Conservation (phyloP, 2,329 filamentous ascomycete genomes). For the Claviceps purpurea region DNA sequence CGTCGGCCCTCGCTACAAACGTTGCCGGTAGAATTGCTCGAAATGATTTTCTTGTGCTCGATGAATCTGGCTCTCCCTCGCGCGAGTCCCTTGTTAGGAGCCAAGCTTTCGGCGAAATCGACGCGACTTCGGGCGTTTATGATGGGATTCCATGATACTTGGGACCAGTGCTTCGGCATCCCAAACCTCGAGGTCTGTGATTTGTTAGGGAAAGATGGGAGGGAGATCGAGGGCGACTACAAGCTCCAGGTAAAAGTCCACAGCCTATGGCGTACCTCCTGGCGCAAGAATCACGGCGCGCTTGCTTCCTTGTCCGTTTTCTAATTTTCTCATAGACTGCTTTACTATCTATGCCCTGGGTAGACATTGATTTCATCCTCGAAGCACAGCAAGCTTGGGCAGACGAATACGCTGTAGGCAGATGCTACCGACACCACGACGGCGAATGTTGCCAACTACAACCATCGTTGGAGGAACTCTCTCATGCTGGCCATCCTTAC, state of each 20-base stretch:
- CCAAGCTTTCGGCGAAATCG: constrained; percentile 28
- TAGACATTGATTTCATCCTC: constrained; percentile 30
- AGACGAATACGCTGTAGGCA: constrained; percentile 21
- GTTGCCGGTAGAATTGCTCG: constrained; percentile 39
- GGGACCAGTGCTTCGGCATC: constrained; percentile 24
- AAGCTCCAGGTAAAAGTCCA: constrained; percentile 28
- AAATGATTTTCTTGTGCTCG: constrained; percentile 37
- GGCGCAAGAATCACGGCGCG: not conserved
- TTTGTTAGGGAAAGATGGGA: constrained; percentile 1
- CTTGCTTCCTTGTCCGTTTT: not conserved
- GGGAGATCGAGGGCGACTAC: constrained; percentile 21
- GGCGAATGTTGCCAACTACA: too few species aligned
- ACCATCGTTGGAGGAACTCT: too few species aligned
- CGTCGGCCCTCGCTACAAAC: constrained; percentile 16
- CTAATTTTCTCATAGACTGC: constrained; percentile 20
- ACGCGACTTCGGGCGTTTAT: constrained; percentile 26
- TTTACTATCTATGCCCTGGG: constrained; percentile 32
- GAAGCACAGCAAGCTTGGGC: constrained; percentile 35
- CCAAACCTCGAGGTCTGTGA: not conserved
- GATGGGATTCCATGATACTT: constrained; percentile 23
- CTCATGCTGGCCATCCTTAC: too few species aligned
- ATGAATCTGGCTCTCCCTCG: constrained; percentile 33
- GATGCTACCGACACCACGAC: constrained; percentile 19
- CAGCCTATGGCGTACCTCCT: not conserved
- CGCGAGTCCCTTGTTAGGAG: constrained; percentile 30